Evolutionary conservation across 148 eudicot genomes (phyloP).

Genomic region (Rhododendron kiyosumense): DNA sequence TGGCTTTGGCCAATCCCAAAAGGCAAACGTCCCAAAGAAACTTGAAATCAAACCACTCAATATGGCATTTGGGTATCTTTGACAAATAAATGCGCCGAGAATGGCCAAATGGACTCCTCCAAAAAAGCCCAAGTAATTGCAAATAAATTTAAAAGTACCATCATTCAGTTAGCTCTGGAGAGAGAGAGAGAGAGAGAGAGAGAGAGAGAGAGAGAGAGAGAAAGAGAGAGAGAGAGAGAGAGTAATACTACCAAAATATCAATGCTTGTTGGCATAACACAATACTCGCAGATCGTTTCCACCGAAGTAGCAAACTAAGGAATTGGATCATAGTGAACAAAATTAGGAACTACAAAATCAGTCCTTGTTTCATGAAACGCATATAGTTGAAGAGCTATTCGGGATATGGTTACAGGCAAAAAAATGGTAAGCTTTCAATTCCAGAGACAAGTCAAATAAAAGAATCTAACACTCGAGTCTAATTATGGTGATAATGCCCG

Average conservation of each 20-base stretch:
- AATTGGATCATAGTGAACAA: background rate
- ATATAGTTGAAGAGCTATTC: background rate
- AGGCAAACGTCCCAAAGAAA: slow-evolving; percentile 44
- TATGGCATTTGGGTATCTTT: slow-evolving; percentile 14
- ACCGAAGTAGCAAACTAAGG: background rate
- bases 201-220: too few relatives aligned
- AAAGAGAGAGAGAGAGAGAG: too few relatives aligned
- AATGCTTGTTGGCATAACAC: background rate
- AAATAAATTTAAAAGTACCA: background rate
- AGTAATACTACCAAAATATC: background rate
- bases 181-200: too few relatives aligned
- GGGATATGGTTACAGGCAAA: too few relatives aligned
- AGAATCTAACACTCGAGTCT: too few relatives aligned
- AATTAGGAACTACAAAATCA: background rate
- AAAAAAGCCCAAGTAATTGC: too few relatives aligned
- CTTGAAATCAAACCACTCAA: slow-evolving; percentile 27
- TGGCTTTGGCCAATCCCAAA: slow-evolving; percentile 57
- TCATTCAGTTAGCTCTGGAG: too few relatives aligned
- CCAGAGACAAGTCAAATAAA: too few relatives aligned
- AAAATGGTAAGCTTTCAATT: too few relatives aligned
- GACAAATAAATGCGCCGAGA: too few relatives aligned
- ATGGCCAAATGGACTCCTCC: too few relatives aligned
- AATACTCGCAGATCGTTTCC: background rate
- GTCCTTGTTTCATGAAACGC: background rate
- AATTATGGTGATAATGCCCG: too few relatives aligned